Conservation (phyloP, 805 yeast species). For the Candida gorgasii region DNA sequence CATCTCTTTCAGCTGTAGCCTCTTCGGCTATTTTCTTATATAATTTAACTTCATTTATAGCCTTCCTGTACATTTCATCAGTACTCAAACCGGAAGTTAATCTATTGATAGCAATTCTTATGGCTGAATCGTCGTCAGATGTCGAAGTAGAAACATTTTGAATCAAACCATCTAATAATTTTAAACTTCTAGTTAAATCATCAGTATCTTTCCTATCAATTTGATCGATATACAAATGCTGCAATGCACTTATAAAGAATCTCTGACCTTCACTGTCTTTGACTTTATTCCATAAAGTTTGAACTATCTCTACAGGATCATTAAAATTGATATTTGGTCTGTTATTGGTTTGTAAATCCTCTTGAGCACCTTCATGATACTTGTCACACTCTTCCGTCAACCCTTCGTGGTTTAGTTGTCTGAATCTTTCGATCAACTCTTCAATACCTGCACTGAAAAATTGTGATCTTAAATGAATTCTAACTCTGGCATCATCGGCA, state of each 20-base stretch:
- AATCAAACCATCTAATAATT: constrained; percentile 64
- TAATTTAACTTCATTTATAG: constrained; percentile 55
- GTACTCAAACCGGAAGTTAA: constrained; percentile 73
- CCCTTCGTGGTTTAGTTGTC: constrained; percentile 53
- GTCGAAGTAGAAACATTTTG: constrained; percentile 60
- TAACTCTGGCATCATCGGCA: constrained; percentile 44
- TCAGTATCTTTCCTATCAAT: constrained; percentile 48
- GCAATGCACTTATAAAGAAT: constrained; percentile 60
- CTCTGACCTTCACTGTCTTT: constrained; percentile 61
- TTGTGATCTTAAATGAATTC: constrained; percentile 61
- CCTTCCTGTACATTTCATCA: constrained; percentile 81
- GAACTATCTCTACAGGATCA: constrained; percentile 70
- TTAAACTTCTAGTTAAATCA: constrained; percentile 51
- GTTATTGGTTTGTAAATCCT: constrained; percentile 33
- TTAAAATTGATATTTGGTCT: constrained; percentile 55
- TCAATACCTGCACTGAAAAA: constrained; percentile 59
- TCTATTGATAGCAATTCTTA: constrained; percentile 75
- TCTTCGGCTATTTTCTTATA: constrained; percentile 54
- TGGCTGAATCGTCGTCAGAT: constrained; percentile 48
- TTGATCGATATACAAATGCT: constrained; percentile 61
- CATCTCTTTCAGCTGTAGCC: constrained; percentile 59
- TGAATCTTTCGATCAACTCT: constrained; percentile 52
- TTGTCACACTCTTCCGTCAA: constrained; percentile 66
- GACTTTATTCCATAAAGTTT: constrained; percentile 57
- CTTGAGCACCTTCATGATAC: constrained; percentile 55